These are phyloP conservation scores for Chalciporus piperatus DNA, from an alignment of 768 basidiomycete species.

Conservation along the genomic window DNA sequence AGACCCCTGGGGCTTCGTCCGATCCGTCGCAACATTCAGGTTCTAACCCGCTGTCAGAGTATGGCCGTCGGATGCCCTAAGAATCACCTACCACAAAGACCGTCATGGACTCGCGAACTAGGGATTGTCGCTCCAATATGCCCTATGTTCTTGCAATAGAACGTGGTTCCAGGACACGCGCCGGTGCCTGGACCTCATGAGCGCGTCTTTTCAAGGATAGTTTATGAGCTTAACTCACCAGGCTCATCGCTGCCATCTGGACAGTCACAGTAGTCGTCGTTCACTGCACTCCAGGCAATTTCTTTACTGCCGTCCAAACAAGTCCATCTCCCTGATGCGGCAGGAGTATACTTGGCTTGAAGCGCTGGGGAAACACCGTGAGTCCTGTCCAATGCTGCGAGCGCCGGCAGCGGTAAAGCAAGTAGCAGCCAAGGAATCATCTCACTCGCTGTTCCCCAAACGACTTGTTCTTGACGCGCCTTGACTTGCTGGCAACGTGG, in stretches of 20 bases:
- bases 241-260: constrained; percentile 95
- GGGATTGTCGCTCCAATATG: constrained; percentile 81
- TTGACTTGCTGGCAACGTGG: constrained; percentile 1
- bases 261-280: constrained; percentile 96
- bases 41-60: constrained; percentile 48
- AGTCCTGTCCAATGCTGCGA: constrained; percentile 46
- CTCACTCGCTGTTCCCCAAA: neutral
- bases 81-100: constrained; percentile 75
- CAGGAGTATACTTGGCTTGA: constrained; percentile 52
- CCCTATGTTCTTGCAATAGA: constrained; percentile 86
- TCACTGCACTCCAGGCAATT: constrained; percentile 79
- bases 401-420: constrained; percentile 37
- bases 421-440: constrained; percentile 54
- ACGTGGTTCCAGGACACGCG: constrained; percentile 72
- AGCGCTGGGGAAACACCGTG: constrained; percentile 58
- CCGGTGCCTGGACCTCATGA: constrained; percentile 60
- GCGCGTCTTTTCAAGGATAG: constrained; percentile 1
- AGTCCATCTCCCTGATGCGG: constrained; percentile 57
- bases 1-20: constrained; percentile 82
- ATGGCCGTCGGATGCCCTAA: neutral
- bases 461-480: neutral
- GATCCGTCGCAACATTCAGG: constrained; percentile 94
- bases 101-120: constrained; percentile 85
- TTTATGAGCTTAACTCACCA: constrained; percentile 41
- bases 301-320: constrained; percentile 80